Evolutionary conservation across 1,139 yeast species (phyloP), one percentile per base, ranked within the genome.

Genomic region (Saccharomyces hybrid): DNA sequence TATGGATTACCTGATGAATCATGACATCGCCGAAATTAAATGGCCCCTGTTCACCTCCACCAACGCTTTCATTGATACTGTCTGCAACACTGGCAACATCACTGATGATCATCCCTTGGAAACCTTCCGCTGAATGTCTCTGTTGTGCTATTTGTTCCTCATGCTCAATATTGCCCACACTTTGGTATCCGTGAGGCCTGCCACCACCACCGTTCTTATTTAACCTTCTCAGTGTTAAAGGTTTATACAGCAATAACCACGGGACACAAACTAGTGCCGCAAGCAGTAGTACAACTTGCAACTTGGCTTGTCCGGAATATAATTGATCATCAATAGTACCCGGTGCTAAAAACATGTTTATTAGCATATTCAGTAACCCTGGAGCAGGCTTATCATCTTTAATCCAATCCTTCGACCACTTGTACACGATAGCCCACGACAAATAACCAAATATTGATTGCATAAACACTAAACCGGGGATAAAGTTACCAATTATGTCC

Each of bases 361-460:
- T 87, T 68, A 87, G 76, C 89, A 86, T 86, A 69, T 86, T 86
- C 70, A 87, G 77, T 64, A 87, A 76, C 46, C 90, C 88, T 47
- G 95, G 95, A 6, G 95, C 91, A 55, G 86, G 88, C 65, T 79
- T 74, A 2, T 74, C 79, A 54, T 82, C 77, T n/a, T 78, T 82
- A 57, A 78, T 75, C 95, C 95, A 87, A 69, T 86, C 84, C 56
- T 83, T 80, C 25, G 83, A 75, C 95, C 95, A 87, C 70, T 87
- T 87, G 75, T 83, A 86, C 50, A 87, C 79, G 58, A 87, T 86
- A 60, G 86, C 79, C 56, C 85, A 71, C 0, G 90, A 79, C 57
- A 87, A 75, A 66, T 87, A 86, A 26, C 95, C 95, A 67, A 87
- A 86, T 54, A 87, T 86, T 52, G 88, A 84, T 69, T 85, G 91